These are phyloP conservation scores for Lentinula sp. DNA, from an alignment of 768 basidiomycete species.

Conservation along the genomic window DNA sequence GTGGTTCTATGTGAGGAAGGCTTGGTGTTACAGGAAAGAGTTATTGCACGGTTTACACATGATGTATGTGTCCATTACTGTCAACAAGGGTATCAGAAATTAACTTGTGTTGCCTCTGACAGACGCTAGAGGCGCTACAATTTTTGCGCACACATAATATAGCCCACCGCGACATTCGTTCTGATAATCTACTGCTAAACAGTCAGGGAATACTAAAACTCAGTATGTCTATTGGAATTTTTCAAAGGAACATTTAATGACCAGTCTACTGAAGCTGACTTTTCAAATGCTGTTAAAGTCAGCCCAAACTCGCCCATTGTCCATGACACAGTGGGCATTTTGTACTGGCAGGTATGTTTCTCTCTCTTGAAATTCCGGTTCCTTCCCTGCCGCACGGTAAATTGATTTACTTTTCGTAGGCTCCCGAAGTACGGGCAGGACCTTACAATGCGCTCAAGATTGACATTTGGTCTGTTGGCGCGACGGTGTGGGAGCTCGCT, in stretches of 20 bases:
- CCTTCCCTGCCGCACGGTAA: too few species aligned
- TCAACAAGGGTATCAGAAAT: not conserved
- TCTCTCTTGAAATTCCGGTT: not conserved
- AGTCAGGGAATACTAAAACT: constrained; percentile 67
- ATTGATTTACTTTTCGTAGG: constrained; percentile 22
- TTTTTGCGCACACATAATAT: constrained; percentile 62
- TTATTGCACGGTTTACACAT: constrained; percentile 67
- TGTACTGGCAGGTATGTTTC: constrained; percentile 68
- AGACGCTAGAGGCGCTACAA: constrained; percentile 63
- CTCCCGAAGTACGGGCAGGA: constrained; percentile 69
- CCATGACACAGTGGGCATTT: constrained; percentile 60
- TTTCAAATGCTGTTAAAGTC: constrained; percentile 69
- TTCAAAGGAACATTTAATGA: not conserved
- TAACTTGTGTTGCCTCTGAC: constrained; percentile 6
- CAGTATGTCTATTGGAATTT: constrained; percentile 34
- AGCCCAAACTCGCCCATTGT: constrained; percentile 42
- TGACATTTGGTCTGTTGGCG: constrained; percentile 78
- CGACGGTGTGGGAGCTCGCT: constrained; percentile 80
- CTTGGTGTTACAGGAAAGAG: constrained; percentile 58
- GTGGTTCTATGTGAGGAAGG: constrained; percentile 59
- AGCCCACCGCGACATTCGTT: constrained; percentile 80
- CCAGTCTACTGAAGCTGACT: constrained; percentile 50
- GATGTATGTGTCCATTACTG: constrained; percentile 50
- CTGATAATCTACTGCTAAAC: constrained; percentile 77
- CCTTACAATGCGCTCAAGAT: constrained; percentile 70